These are phyloP conservation scores for Nitzschia putrida DNA, from an alignment of 108 stramenopile genomes.

Conservation along the genomic window DNA sequence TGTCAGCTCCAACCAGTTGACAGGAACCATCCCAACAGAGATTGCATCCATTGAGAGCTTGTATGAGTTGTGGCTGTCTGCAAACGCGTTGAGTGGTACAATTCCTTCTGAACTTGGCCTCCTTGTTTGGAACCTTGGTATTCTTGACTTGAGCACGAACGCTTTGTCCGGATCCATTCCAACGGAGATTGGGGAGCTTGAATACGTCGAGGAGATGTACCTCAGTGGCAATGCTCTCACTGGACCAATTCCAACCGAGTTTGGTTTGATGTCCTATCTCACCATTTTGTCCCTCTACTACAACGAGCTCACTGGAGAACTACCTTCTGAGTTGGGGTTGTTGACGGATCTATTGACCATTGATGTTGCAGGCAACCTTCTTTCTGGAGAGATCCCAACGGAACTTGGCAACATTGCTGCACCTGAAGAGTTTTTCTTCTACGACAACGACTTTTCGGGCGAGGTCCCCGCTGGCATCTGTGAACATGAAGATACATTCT, in stretches of 20 bases:
- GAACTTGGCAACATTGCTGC: no score
- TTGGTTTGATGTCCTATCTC: constrained; percentile 28
- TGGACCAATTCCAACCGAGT: constrained; percentile 46
- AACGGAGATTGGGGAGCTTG: background rate
- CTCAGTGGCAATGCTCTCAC: constrained; percentile 20
- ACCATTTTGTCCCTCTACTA: background rate
- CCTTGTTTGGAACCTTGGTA: constrained; percentile 6
- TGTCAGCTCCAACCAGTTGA: background rate
- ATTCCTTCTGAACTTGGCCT: constrained; percentile 42
- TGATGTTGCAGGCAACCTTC: background rate
- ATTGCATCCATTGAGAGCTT: constrained; percentile 58
- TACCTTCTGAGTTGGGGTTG: constrained; percentile 42
- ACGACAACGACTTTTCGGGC: no score
- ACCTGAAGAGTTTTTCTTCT: no score
- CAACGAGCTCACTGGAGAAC: constrained; percentile 28
- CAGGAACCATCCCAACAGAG: constrained; percentile 44
- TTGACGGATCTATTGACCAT: constrained; percentile 25
- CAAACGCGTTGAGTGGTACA: constrained; percentile 13
- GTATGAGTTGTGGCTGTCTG: constrained; percentile 35
- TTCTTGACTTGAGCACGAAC: no score
- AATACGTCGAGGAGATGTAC: background rate
- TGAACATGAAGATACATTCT: no score
- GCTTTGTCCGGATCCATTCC: no score
- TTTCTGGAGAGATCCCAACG: no score
- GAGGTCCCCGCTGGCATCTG: no score